These are phyloP conservation scores for Asterochloris sp. DNA, from an alignment of 139 green algal species.

Conservation along the genomic window DNA sequence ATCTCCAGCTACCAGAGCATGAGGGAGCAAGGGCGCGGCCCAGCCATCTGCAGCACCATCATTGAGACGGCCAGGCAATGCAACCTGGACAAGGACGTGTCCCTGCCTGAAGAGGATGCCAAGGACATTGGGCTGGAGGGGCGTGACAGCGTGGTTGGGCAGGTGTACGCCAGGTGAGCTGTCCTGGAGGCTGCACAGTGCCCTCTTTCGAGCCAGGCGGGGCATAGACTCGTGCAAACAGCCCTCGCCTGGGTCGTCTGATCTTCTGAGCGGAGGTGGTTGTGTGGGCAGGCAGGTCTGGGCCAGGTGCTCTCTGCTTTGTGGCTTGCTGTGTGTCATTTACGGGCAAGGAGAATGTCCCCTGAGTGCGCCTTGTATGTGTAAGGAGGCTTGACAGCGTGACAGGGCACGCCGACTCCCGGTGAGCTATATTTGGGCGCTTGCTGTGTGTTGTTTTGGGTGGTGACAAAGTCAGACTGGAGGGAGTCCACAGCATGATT, in stretches of 20 bases:
- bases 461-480: too few relatives aligned
- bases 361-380: too few relatives aligned
- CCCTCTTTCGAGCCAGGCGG: background rate
- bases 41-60: slow-evolving; percentile 93
- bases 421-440: too few relatives aligned
- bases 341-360: too few relatives aligned
- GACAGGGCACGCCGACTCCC: too few relatives aligned
- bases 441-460: too few relatives aligned
- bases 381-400: too few relatives aligned
- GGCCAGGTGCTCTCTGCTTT: too few relatives aligned
- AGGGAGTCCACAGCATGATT: too few relatives aligned
- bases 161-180: slow-evolving; percentile 70
- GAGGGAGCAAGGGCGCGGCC: slow-evolving; percentile 79
- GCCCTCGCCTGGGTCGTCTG: background rate
- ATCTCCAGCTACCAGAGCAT: slow-evolving; percentile 93
- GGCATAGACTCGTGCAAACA: too few relatives aligned
- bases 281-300: too few relatives aligned
- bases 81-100: slow-evolving; percentile 97
- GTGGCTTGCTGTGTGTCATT: too few relatives aligned
- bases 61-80: slow-evolving; percentile 93
- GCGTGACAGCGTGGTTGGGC: slow-evolving; percentile 78
- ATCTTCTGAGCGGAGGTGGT: background rate
- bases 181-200: background rate
- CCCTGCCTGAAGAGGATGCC: slow-evolving; percentile 75
- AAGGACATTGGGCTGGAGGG: slow-evolving; percentile 73